phyloP scores from a whole-genome alignment of 495 filamentous ascomycete genomes.

The Aspergillus nidulans region DNA sequence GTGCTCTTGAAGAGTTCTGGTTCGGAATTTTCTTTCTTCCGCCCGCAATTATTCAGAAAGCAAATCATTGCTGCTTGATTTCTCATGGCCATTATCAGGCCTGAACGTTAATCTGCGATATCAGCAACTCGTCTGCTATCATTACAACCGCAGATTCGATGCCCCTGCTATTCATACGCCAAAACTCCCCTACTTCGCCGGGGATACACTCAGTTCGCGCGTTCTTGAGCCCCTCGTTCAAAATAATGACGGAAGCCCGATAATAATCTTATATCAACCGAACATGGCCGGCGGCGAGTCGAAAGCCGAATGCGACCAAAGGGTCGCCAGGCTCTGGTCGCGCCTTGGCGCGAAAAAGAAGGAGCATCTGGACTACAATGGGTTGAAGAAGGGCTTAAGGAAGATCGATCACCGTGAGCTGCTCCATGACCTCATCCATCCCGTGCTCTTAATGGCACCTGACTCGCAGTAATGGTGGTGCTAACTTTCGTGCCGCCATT shows the following conservation, averaged over 20 bases:
- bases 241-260: conserved; percentile 39
- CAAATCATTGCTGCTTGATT: conserved; percentile 41
- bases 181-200: conserved; percentile 19
- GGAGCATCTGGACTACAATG: conserved; percentile 76
- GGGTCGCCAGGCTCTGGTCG: conserved; percentile 76
- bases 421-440: conserved; percentile 20
- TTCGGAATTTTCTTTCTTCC: conserved; percentile 29
- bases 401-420: conserved; percentile 89
- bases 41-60: conserved; percentile 23
- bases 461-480: conserved; percentile 25
- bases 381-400: conserved; percentile 75
- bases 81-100: conserved; percentile 20
- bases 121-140: conserved; percentile 6
- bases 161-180: conserved; percentile 16
- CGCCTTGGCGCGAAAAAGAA: conserved; percentile 70
- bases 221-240: conserved; percentile 20
- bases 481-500: conserved; percentile 10
- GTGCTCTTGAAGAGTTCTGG: conserved; percentile 20
- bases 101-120: conserved; percentile 10
- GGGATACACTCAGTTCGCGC: conserved; percentile 16
- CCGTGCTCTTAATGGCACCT: conserved; percentile 21
- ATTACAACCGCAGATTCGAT: conserved; percentile 22
- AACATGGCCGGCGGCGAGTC: conserved; percentile 54
- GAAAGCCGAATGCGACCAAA: conserved; percentile 66
- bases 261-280: conserved; percentile 32